Conservation (phyloP, 2,329 filamentous ascomycete species). For the Aspergillus versicolor region DNA sequence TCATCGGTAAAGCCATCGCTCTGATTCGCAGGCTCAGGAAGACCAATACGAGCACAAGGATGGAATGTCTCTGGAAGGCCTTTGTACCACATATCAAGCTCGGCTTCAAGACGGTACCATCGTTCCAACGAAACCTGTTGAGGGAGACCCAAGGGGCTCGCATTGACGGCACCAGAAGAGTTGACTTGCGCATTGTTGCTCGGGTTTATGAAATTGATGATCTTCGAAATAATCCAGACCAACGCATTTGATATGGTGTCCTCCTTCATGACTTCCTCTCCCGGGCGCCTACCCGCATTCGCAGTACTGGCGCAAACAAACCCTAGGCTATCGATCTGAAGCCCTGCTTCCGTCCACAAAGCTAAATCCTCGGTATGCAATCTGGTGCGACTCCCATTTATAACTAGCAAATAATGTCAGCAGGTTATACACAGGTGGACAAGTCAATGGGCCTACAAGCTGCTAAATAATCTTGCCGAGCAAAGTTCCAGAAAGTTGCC, state of each 20-base stretch:
- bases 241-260: slow-evolving; percentile 64
- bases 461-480: slow-evolving; percentile 63
- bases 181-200: slow-evolving; percentile 50
- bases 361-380: slow-evolving; percentile 62
- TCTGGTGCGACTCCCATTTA: slow-evolving; percentile 61
- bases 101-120: slow-evolving; percentile 53
- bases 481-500: slow-evolving; percentile 68
- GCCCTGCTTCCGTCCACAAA: slow-evolving; percentile 64
- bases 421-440: background rate
- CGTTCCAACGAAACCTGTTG: slow-evolving; percentile 47
- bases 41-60: slow-evolving; percentile 53
- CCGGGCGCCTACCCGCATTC: slow-evolving; percentile 30
- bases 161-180: slow-evolving; percentile 24
- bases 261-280: slow-evolving; percentile 55
- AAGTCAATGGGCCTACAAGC: slow-evolving; percentile 50
- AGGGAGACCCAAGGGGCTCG: slow-evolving; percentile 34
- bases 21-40: slow-evolving; percentile 25
- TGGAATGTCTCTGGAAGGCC: slow-evolving; percentile 61
- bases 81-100: slow-evolving; percentile 60
- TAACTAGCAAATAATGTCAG: slow-evolving; percentile 28
- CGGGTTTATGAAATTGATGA: slow-evolving; percentile 63
- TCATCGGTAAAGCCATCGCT: slow-evolving; percentile 32
- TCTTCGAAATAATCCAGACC: slow-evolving; percentile 65
- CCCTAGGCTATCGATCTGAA: slow-evolving; percentile 57
- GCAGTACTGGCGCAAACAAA: slow-evolving; percentile 47